Base-by-base conservation (phyloP, 805 yeast species). In the Wickerhamomyces hampshirensis region DNA sequence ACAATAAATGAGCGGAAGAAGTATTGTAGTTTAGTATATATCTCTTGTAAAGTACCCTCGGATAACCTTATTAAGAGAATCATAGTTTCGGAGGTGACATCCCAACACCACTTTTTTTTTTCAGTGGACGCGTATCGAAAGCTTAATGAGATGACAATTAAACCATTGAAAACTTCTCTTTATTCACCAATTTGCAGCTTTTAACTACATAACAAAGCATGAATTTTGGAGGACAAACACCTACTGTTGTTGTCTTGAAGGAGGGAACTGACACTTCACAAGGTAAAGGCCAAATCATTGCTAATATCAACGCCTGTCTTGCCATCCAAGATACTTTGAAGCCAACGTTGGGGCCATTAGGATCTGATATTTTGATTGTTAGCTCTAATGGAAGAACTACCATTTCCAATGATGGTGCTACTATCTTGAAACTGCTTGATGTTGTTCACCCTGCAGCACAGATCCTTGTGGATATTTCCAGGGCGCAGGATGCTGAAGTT, bases 381-480 rank as follows among this genome's bases (percentile, higher is more conserved):
- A 78, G 80, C 30, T 73, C 81, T 13, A 77, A 75, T 53, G 95
- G 95, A 37, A 80, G 76, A 51, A 86, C 98, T 32, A 93, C 98
- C 16, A 89, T 93, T 48, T 91, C 99, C 29, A 93, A 93, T 61
- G 98, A 93, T 59, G 98, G 98, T 48, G 98, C 98, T 28, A 93
- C 99, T 3, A 91, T 93, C 51, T 69, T 93, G 59, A 86, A 83
- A 58, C 70, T 93, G 39, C 66, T 93, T 48, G 98, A 93, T 56
- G 94, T 93, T 38, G 96, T 93, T 18, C 98, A 93, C 55, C 98
- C 99, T 8, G 98, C 99, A 9, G 98, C 98, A 10, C 88, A 87
- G 60, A 89, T 91, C 42, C 68, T 91, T 48, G 98, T 91, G 36
- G 95, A 91, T 58, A 84, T 91, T 39, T 84, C 96, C 13, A 82